Base-by-base conservation (phyloP, 2,329 filamentous ascomycete species). In the Orbilia ellipsospora region DNA sequence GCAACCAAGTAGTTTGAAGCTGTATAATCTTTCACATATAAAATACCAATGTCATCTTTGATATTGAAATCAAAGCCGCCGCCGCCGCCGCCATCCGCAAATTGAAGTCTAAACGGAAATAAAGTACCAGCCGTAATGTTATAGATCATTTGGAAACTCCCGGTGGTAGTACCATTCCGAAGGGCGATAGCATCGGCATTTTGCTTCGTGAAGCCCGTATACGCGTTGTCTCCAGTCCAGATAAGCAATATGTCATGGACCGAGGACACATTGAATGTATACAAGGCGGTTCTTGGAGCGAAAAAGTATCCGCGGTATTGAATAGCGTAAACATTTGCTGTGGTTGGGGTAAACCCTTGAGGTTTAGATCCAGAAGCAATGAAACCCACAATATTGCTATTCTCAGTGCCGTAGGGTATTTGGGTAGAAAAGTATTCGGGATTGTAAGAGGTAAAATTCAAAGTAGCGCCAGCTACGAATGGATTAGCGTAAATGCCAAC, bases 241-340 rank as follows among this genome's bases (percentile, higher is more conserved):
- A 61, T n/a, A 50, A 28, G 50, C 8, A 61, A 8, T n/a, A 61
- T 48, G 18, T 73, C 62, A 13, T 73, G 40, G 4, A 23, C 28
- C 0, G 13, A 4, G 1, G 40, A 28, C 12, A 67, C 2, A 10
- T 13, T 51, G 26, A 73, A 73, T 4, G 10, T 67, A 15, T 73
- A 73, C 1, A 48, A 56, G 16, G 10, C 48, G n/a, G n/a, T 51
- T 13, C 18, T 51, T 0, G 69, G 62, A 10, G 69, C 55, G 13
- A 62, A 73, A 40, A 73, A 73, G 18, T 73, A 73, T 18, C 69
- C 69, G 1, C 62, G 62, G 40, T 67, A 62, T 12, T 73, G 65
- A 8, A 73, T 15, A 48, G 31, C 50, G 31, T 62, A 67, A 12
- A 28, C n/a, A 20, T 5, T 13, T 18, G 44, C 1, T 8, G 10